phyloP scores from a whole-genome alignment of 495 filamentous ascomycete genomes.

The Xanthoparmelia taractica region DNA sequence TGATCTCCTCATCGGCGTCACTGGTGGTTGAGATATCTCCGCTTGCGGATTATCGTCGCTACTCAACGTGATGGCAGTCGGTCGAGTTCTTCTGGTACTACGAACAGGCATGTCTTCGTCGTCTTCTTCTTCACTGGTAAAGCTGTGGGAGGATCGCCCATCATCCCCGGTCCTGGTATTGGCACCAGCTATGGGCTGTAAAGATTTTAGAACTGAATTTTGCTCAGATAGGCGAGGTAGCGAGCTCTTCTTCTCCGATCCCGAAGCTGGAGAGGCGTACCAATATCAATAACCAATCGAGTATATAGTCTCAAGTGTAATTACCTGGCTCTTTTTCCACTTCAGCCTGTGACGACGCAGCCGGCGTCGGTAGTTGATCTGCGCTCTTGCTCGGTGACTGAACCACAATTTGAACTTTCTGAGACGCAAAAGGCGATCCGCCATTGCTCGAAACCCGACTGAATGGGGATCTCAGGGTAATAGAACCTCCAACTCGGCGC shows the following conservation, averaged over 20 bases:
- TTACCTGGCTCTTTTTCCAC: neutral
- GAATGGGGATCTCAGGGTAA: neutral
- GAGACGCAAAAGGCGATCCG: neutral
- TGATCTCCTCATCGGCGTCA: slow-evolving; percentile 7
- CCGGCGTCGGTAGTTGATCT: slow-evolving; percentile 17
- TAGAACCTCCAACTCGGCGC: neutral
- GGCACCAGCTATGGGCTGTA: neutral
- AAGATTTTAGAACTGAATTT: neutral
- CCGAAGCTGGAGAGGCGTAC: neutral
- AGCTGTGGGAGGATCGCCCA: neutral
- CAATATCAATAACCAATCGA: neutral
- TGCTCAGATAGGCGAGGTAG: neutral
- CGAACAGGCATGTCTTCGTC: slow-evolving; percentile 9
- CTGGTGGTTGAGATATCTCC: neutral
- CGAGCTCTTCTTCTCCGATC: neutral
- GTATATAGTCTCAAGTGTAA: too few species aligned
- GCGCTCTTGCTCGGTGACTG: slow-evolving; percentile 10
- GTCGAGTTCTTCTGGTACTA: neutral
- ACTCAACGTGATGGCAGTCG: neutral
- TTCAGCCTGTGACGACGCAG: slow-evolving; percentile 21
- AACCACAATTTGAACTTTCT: slow-evolving; percentile 3
- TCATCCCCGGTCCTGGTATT: neutral
- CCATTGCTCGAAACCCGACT: slow-evolving; percentile 9
- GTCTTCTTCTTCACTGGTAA: slow-evolving; percentile 10
- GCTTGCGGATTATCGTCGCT: slow-evolving; percentile 5